Percentiles rank a stretch among this genome's conserved stretches.
Conservation (phyloP, 768 basidiomycete species). For the Daedaleopsis nitida region DNA sequence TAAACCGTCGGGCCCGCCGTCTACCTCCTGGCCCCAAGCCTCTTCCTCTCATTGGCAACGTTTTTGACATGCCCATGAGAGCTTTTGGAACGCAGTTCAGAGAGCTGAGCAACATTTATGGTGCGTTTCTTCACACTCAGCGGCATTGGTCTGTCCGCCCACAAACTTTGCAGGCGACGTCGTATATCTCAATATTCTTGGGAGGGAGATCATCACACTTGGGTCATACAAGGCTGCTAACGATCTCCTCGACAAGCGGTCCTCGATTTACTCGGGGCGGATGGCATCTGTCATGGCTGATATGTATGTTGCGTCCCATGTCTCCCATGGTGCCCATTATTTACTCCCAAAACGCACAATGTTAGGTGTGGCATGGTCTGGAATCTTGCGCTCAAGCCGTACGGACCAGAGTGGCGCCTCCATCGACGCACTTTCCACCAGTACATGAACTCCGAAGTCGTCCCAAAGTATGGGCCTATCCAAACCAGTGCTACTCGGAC, state of each 20-base stretch:
- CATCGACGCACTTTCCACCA: slow-evolving; percentile 10
- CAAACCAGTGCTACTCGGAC: neutral
- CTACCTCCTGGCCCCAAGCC: slow-evolving; percentile 1
- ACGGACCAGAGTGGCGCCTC: slow-evolving; percentile 10
- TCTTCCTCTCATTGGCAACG: neutral
- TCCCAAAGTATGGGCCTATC: neutral
- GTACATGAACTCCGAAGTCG: neutral
- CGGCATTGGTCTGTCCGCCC: too few relatives aligned
- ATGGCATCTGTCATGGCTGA: neutral
- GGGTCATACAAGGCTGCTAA: slow-evolving; percentile 30
- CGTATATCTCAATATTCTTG: slow-evolving; percentile 26
- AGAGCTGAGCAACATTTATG: neutral
- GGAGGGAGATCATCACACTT: slow-evolving; percentile 26
- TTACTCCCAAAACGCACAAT: neutral
- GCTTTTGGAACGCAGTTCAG: neutral
- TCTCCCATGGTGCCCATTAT: neutral
- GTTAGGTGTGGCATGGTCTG: neutral
- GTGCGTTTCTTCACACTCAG: neutral
- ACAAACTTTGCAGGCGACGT: slow-evolving; percentile 3
- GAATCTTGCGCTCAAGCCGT: neutral
- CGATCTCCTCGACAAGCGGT: slow-evolving; percentile 34
- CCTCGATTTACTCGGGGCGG: slow-evolving; percentile 32
- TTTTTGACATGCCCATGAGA: neutral
- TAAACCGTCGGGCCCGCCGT: neutral
- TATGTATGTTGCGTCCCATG: neutral